Base-by-base conservation (phyloP, 805 yeast species). In the Sungouiella thailandica region DNA sequence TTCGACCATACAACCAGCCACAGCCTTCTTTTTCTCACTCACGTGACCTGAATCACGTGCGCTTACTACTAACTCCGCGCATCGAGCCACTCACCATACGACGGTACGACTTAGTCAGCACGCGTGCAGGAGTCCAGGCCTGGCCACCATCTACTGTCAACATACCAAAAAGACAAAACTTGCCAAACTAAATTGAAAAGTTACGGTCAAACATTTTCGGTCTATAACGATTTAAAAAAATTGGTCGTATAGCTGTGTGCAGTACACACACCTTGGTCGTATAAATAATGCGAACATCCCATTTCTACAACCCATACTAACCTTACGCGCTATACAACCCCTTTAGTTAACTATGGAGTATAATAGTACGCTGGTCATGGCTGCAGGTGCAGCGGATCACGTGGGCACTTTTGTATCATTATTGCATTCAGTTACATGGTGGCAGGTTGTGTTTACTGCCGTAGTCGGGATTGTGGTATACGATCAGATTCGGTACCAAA, bases 401-500 rank as follows among this genome's bases (percentile, higher is more conserved):
- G 7, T 28, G 23, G 23, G 17, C 7, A 28, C 13, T 9, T 11
- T 28, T 17, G n/a, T 28, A n/a, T 12, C 20, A 11, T 17, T 17
- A 12, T 52, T 50, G 42, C 33, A 37, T 15, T 33, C 38, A 14
- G 37, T 74, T 13, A 61, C 81, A 3, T 78, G 83, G 77, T 66
- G 70, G 60, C 76, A 79, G 53, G 46, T 76, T 27, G 43, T 66
- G 13, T 34, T 72, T 17, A 65, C 83, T 1, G 42, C 72, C 2
- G 34, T 78, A 5, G 68, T 76, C 3, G 44, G 74, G 10, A 61
- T 65, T 4, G 50, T 83, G 29, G 66, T 76, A 2, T 83, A 75
- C 55, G 95, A 86, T 60, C 94, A 83, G 60, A 58, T 87, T n/a
- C 60, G 74, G 43, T 93, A 93, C 57, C 80, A 87, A 52, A 51